phyloP scores from a whole-genome alignment of 768 basidiomycete species.

The Lactarius hengduanensis region DNA sequence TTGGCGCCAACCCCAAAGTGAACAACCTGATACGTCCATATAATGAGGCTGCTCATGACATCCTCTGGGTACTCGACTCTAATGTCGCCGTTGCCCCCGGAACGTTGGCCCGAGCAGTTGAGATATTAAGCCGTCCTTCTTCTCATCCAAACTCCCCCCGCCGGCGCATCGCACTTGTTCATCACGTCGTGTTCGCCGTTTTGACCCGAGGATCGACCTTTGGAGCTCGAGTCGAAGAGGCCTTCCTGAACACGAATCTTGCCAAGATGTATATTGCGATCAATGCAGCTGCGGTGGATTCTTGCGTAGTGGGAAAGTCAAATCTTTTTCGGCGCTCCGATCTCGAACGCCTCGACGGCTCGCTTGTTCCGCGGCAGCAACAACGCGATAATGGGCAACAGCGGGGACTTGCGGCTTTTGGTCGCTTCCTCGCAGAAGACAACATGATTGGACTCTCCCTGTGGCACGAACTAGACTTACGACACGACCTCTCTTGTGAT shows the following conservation, averaged over 20 bases:
- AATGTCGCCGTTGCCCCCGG: slow-evolving; percentile 78
- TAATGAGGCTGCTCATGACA: slow-evolving; percentile 75
- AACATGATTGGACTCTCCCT: slow-evolving; percentile 93
- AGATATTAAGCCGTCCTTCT: slow-evolving; percentile 54
- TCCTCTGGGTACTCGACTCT: slow-evolving; percentile 96
- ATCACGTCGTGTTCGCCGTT: slow-evolving; percentile 91
- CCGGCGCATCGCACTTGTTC: slow-evolving; percentile 76
- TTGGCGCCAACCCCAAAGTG: slow-evolving; percentile 96
- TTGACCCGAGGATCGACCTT: slow-evolving; percentile 63
- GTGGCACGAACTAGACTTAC: slow-evolving; percentile 89
- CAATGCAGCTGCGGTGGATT: slow-evolving; percentile 83
- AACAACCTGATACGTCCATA: slow-evolving; percentile 93
- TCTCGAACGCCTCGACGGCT: slow-evolving; percentile 70
- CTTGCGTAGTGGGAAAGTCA: slow-evolving; percentile 96
- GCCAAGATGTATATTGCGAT: slow-evolving; percentile 98
- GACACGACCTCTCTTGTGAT: slow-evolving; percentile 90
- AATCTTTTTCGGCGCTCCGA: slow-evolving; percentile 91
- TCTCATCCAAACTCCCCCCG: slow-evolving; percentile 36
- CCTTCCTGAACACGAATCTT: slow-evolving; percentile 95
- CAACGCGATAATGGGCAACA: slow-evolving; percentile 34
- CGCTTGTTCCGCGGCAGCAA: slow-evolving; percentile 45
- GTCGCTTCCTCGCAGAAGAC: slow-evolving; percentile 91
- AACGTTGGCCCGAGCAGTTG: slow-evolving; percentile 83
- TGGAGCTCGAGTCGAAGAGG: slow-evolving; percentile 87
- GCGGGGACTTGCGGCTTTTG: slow-evolving; percentile 74